Base-by-base conservation (phyloP, 345 rosid species). In the Passiflora organensis region DNA sequence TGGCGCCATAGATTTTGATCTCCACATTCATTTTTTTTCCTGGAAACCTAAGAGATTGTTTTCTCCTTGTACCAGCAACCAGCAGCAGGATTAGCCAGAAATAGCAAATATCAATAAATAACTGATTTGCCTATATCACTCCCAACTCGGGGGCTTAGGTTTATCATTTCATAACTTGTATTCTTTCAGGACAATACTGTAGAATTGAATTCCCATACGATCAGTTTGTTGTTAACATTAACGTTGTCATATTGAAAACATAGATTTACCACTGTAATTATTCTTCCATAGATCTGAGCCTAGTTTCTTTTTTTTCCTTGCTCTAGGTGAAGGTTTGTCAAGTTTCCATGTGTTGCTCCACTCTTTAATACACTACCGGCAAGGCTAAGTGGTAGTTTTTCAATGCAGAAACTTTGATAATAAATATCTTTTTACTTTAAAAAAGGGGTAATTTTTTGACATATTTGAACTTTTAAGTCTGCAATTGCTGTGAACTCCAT, bases 111-210 rank as follows among this genome's bases (percentile, higher is more conserved):
- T 54, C 45, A 78, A 61, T 80, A 76, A 80, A 66, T 55, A 42
- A 67, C 66, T 61, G 63, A 56, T 72, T 64, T 41, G 22, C 66
- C 65, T 65, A 65, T 73, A 50, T 60, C 55, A 43, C 52, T 69
- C 76, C 71, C 60, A 13, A 48, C 18, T 53, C 59, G 72, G 74
- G 73, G 59, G 52, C 55, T 65, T 59, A 61, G 77, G 36, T 55
- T 67, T 64, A 64, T 64, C 57, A 56, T 66, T 76, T 67, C 56
- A 57, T 55, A 55, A 49, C 71, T 63, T 56, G 41, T 32, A 73
- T 77, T 82, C 79, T 73, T 73, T 78, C 55, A 67, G 67, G 76
- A 57, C 67, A 55, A 42, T 46, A 39, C 50, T 74, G 78, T 72
- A 73, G 70, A 69, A 74, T 67, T 66, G 62, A 51, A 25, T 63